Conservation (phyloP, 495 filamentous ascomycete species). For the Neurospora sp. region DNA sequence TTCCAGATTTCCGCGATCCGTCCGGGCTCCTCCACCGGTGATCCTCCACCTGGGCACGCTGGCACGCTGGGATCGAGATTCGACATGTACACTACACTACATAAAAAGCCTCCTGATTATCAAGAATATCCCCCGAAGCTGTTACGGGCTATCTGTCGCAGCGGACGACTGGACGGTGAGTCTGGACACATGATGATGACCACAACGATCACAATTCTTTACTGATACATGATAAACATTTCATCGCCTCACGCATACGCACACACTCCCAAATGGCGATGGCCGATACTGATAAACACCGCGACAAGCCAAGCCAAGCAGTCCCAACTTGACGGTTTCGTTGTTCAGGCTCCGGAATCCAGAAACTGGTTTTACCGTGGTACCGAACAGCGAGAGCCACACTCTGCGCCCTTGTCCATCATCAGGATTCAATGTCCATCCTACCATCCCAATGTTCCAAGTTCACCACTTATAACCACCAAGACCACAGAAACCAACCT, state of each 20-base stretch:
- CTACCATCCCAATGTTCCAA: not conserved
- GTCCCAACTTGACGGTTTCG: too few relatives aligned
- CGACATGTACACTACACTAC: not conserved
- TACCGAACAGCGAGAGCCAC: not conserved
- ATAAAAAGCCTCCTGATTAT: not conserved
- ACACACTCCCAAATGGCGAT: not conserved
- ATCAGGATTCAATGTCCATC: not conserved
- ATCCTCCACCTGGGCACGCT: not conserved
- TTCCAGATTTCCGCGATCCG: not conserved
- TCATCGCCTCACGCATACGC: not conserved
- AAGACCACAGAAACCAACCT: not conserved
- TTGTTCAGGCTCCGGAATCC: not conserved
- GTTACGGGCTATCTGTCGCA: not conserved
- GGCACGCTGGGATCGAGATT: not conserved
- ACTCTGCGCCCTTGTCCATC: not conserved
- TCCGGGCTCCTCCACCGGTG: not conserved
- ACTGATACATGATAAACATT: not conserved
- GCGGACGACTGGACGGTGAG: not conserved
- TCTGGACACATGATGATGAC: slow-evolving; percentile 1
- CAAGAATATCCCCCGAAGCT: not conserved
- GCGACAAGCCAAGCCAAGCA: not conserved
- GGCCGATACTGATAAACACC: not conserved
- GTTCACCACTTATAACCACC: not conserved
- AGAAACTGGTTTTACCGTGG: not conserved
- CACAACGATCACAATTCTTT: not conserved